Base-by-base conservation (phyloP, 805 yeast genomes). In the Metschnikowia sp. region DNA sequence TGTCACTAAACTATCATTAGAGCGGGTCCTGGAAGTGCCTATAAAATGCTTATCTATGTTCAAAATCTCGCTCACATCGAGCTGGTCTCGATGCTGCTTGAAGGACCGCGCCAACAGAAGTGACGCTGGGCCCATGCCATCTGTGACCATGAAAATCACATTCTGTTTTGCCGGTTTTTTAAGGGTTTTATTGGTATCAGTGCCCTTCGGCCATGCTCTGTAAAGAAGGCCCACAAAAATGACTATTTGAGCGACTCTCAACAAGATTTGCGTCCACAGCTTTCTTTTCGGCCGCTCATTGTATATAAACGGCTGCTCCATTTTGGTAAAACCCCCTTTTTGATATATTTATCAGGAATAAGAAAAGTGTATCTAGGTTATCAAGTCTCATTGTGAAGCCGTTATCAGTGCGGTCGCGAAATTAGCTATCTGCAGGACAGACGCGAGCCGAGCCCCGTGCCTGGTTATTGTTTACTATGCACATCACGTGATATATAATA, bases 71-170 rank as follows among this genome's bases (percentile, higher is more conserved):
- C 79, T 78, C 38, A 76, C 65, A 3, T 77, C 65, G 46, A 87
- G 73, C 6, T 64, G 62, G 50, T 82, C 83, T 46, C 82, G 67
- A 58, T 65, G 70, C 62, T 89, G 96, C 49, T 77, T 77, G 70
- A 79, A 90, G 19, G 86, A 80, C 51, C 97, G 77, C 1, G 96
- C 83, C 63, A 89, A 67, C 2, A 94, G 84, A 48, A 89, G 67
- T 2, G 95, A 84, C 0, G 96, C 85, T 3, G 96, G 96, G 0
- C 96, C 96, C 85, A 89, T 88, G n/a, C 97, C 97, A 65, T 89
- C 97, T 3, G 95, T 84, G 31, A 89, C 96, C 79, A 89, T 82
- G 72, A 89, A 88, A 44, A 89, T 85, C 47, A 90, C 77, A 59
- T 89, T 89, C 59, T 81, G 83, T 72, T 86, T 87, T 49, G 43